These are phyloP conservation scores for Pythium chondricola DNA, from an alignment of 352 stramenopile genomes.

Conservation along the genomic window DNA sequence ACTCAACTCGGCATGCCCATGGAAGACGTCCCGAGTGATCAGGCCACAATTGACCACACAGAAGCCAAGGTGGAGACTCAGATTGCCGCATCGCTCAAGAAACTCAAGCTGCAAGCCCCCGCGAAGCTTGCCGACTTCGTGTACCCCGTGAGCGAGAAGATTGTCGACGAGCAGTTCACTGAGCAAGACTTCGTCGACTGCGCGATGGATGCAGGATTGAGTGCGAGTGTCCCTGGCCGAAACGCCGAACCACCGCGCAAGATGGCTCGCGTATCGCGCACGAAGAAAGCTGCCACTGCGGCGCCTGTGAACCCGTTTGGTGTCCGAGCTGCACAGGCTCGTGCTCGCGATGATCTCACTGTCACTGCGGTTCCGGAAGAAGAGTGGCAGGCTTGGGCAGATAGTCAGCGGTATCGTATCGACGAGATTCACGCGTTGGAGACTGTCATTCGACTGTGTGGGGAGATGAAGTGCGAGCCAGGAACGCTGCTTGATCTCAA, in stretches of 20 bases:
- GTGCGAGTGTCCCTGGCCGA: conserved; percentile 28
- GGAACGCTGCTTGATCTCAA: conserved; percentile 49
- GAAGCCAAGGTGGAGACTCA: conserved; percentile 53
- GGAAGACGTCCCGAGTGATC: conserved; percentile 12
- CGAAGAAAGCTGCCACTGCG: too few relatives aligned
- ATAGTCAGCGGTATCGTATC: conserved; percentile 28
- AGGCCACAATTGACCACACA: conserved; percentile 1
- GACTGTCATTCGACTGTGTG: conserved; percentile 52
- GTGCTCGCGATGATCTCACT: conserved; percentile 16
- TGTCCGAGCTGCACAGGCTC: conserved; percentile 15
- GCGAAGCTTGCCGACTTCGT: conserved; percentile 53
- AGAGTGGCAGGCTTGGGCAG: conserved; percentile 46
- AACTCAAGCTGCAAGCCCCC: conserved; percentile 36
- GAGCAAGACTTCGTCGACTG: conserved; percentile 68
- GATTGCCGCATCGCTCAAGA: conserved; percentile 42
- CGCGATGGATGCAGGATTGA: conserved; percentile 36
- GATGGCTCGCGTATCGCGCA: conserved; percentile 11
- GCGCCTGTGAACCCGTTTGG: too few relatives aligned
- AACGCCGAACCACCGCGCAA: conserved; percentile 22
- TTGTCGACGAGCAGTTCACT: conserved; percentile 47
- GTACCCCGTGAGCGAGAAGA: conserved; percentile 31
- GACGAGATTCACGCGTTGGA: conserved; percentile 55
- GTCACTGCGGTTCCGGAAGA: conserved; percentile 24
- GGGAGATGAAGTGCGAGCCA: conserved; percentile 59
- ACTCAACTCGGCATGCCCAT: conserved; percentile 24